These are phyloP conservation scores for Yamagishiella unicocca DNA, from an alignment of 139 green algal species.

Conservation along the genomic window DNA sequence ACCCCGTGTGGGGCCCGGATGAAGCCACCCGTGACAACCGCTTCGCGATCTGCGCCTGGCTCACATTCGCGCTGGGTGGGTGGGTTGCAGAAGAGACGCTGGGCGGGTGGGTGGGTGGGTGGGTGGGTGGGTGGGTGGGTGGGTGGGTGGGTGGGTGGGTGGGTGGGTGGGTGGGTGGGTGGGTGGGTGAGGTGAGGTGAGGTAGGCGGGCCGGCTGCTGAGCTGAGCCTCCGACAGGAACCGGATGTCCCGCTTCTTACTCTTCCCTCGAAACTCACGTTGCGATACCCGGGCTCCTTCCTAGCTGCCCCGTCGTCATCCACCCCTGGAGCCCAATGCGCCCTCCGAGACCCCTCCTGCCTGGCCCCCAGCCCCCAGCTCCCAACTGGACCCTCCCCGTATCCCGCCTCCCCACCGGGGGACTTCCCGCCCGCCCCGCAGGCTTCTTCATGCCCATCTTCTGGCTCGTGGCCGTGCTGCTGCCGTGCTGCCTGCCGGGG, in stretches of 20 bases:
- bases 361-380: background rate
- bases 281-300: background rate
- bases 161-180: background rate
- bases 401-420: background rate
- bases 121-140: background rate
- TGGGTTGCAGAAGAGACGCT: background rate
- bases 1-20: slow-evolving; percentile 31
- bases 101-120: background rate
- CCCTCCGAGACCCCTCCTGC: background rate
- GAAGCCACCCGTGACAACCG: slow-evolving; percentile 9
- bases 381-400: background rate
- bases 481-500: slow-evolving; percentile 40
- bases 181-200: background rate
- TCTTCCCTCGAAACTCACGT: background rate
- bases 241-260: background rate
- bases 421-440: background rate
- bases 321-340: too few relatives aligned
- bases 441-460: slow-evolving; percentile 35
- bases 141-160: background rate
- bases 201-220: background rate
- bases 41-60: slow-evolving; percentile 1
- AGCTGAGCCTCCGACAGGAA: background rate
- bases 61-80: slow-evolving; percentile 19
- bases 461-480: slow-evolving; percentile 33
- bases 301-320: too few relatives aligned